Evolutionary conservation across 108 stramenopile species (phyloP).

Genomic region (Skeletonema grethae): DNA sequence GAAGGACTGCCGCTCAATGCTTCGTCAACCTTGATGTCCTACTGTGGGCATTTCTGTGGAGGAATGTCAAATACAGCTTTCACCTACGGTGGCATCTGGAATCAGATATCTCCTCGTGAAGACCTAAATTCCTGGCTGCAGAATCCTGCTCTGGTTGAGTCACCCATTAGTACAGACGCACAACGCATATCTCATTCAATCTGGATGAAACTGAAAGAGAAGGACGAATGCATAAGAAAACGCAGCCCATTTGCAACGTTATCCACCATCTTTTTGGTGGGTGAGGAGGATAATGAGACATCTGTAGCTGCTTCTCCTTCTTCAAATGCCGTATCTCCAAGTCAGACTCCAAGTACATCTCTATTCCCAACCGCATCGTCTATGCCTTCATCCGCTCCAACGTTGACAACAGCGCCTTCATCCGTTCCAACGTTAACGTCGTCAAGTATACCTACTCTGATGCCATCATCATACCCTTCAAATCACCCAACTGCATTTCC

Average conservation of each 20-base stretch:
- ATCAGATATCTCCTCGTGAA: neutral
- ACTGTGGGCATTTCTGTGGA: neutral
- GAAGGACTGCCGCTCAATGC: neutral
- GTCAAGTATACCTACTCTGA: neutral
- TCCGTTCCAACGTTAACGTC: neutral
- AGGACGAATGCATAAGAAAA: neutral
- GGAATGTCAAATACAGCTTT: neutral
- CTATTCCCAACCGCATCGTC: neutral
- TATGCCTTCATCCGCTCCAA: neutral
- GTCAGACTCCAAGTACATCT: neutral
- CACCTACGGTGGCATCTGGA: neutral
- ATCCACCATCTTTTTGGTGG: too few relatives aligned
- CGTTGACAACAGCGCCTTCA: neutral
- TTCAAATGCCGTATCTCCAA: neutral
- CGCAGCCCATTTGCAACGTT: neutral
- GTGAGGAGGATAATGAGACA: neutral
- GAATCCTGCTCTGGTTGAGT: neutral
- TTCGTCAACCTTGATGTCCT: slow-evolving; percentile 1
- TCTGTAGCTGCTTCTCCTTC: too few relatives aligned
- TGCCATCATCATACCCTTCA: neutral
- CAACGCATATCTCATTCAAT: neutral
- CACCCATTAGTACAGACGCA: neutral
- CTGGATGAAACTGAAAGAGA: neutral
- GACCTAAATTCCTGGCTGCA: neutral
- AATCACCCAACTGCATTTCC: neutral